Base-by-base conservation (phyloP, 2,329 filamentous ascomycete genomes). In the Venturia carpophila region DNA sequence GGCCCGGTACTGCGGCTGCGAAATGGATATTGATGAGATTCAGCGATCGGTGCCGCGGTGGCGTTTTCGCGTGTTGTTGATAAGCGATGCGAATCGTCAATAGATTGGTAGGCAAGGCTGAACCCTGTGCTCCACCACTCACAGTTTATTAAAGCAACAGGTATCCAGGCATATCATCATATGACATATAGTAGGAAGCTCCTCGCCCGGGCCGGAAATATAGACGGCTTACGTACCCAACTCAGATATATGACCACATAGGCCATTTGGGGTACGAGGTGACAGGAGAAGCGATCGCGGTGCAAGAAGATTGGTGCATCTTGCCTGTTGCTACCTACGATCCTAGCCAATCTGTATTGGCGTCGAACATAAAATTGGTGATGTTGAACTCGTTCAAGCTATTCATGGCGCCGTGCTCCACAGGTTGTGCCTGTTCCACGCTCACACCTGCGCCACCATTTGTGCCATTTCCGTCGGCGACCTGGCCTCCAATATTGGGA, bases 341-440 rank as follows among this genome's bases (percentile, higher is more conserved):
- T 21, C 64, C 64, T 27, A 65, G 42, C 88, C 88, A 91, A 73
- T 91, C 88, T 67, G 85, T 86, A 69, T 84, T 89, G 1, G 84
- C 85, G 75, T 91, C 87, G 39, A 89, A 83, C 83, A 88, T 90
- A 70, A 89, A 91, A 70, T 91, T 89, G 58, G 86, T 89, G 66
- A 91, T 91, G 70, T 91, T 91, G 70, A 88, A 90, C 73, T 90
- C 87, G 66, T 88, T 88, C 37, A 65, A 49, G 63, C 70, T 75
- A 67, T 68, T 73, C 67, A 61, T 67, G 63, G 21, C 60, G 60
- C 62, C 58, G 24, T 58, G 52, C 55, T 21, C 66, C 39, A 2
- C 27, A 24, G 42, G 43, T 34, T 39, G 27, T 41, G 49, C 11
- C 39, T 30, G 62, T 19, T 63, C 60, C 43, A 37, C 21, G 58